phyloP scores from a whole-genome alignment of 129 eudicot species.

The Smallanthus sonchifolius region DNA sequence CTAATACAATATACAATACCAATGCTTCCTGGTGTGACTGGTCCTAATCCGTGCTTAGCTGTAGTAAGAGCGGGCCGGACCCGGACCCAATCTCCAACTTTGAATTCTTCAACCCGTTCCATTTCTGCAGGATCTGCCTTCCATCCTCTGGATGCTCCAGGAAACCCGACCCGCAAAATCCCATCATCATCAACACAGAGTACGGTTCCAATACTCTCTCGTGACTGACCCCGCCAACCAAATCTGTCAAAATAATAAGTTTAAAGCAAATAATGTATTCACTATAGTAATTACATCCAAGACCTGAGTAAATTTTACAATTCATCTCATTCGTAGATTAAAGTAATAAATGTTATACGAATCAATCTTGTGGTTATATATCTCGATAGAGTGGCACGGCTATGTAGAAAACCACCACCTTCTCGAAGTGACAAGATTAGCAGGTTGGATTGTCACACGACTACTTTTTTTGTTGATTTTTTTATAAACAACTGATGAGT shows the following conservation, averaged over 20 bases:
- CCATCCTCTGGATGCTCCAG: conserved; percentile 99
- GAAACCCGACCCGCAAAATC: conserved; percentile 94
- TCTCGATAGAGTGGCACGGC: neutral
- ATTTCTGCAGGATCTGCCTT: conserved; percentile 99
- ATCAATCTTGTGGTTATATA: conserved; percentile 1
- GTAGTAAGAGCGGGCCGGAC: conserved; percentile 94
- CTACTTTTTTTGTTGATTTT: neutral
- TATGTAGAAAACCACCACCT: neutral
- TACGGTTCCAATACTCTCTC: conserved; percentile 92
- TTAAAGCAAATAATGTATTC: neutral
- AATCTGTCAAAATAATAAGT: conserved; percentile 43
- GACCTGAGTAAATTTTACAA: neutral
- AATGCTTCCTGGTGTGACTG: conserved; percentile 98
- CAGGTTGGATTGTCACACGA: neutral
- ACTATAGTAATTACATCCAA: neutral
- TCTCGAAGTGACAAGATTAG: neutral
- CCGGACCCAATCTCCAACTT: conserved; percentile 99
- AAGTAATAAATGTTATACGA: neutral
- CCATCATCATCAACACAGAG: conserved; percentile 99
- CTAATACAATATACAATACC: conserved; percentile 89
- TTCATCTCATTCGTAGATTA: neutral
- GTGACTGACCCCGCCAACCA: conserved; percentile 86
- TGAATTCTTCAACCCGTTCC: conserved; percentile 97
- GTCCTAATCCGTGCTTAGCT: conserved; percentile 96
- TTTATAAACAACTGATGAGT: neutral